These are phyloP conservation scores for Colletotrichum karsti DNA, from an alignment of 2,329 filamentous ascomycete genomes.

Conservation along the genomic window DNA sequence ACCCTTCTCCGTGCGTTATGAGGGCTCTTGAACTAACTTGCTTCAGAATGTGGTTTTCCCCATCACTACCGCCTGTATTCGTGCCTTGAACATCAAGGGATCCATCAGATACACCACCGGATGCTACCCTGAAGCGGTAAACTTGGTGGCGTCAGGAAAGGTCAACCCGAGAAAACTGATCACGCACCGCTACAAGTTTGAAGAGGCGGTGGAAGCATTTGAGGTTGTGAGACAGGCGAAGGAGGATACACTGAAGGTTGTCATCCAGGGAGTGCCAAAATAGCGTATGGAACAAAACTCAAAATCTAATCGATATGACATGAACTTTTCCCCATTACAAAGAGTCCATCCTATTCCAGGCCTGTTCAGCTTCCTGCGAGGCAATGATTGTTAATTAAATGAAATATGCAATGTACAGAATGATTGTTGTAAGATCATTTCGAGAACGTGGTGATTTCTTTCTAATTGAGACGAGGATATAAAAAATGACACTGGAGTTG, in stretches of 20 bases:
- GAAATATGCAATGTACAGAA: too few species aligned
- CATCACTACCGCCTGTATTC: slow-evolving; percentile 74
- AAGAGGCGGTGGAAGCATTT: slow-evolving; percentile 69
- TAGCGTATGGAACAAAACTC: not conserved
- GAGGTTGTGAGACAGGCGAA: slow-evolving; percentile 74
- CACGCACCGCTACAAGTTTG: slow-evolving; percentile 74
- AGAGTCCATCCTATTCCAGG: too few species aligned
- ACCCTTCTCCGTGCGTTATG: too few species aligned
- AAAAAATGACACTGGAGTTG: too few species aligned
- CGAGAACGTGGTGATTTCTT: too few species aligned
- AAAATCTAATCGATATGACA: too few species aligned
- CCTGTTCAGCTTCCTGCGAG: too few species aligned
- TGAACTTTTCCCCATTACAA: too few species aligned
- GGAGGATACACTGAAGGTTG: slow-evolving; percentile 76
- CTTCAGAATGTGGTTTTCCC: slow-evolving; percentile 61
- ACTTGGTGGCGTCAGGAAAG: slow-evolving; percentile 58
- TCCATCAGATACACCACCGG: slow-evolving; percentile 80
- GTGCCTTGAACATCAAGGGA: slow-evolving; percentile 79
- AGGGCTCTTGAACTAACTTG: too few species aligned
- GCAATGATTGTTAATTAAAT: too few species aligned
- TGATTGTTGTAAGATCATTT: too few species aligned
- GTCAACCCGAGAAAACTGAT: slow-evolving; percentile 62
- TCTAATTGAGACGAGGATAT: too few species aligned
- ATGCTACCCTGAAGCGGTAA: slow-evolving; percentile 70
- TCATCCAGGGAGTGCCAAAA: slow-evolving; percentile 57